phyloP scores from a whole-genome alignment of 805 yeast genomes.

The Lipomyces mesembrius region DNA sequence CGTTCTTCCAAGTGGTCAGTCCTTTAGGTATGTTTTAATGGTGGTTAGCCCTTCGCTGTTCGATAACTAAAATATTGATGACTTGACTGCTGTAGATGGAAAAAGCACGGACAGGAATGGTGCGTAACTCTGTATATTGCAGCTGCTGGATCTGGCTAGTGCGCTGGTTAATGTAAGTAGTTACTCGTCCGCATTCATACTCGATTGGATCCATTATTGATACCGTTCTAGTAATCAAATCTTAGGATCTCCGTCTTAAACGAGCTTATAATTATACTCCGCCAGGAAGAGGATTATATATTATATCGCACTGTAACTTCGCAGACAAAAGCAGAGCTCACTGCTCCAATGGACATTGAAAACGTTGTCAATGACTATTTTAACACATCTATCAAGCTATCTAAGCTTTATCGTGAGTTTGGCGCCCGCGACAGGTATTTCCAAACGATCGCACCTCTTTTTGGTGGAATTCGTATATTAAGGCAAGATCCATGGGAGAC shows the following conservation, averaged over 20 bases:
- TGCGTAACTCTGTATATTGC: conserved; percentile 30
- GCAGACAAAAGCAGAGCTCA: neutral
- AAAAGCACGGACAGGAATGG: conserved; percentile 62
- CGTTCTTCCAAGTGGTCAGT: conserved; percentile 83
- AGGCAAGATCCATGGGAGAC: conserved; percentile 98
- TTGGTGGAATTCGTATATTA: conserved; percentile 78
- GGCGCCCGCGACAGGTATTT: conserved; percentile 57
- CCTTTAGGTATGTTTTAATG: conserved; percentile 53
- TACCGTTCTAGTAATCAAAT: neutral
- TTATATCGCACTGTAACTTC: conserved; percentile 54
- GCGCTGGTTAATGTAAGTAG: neutral
- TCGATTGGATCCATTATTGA: neutral
- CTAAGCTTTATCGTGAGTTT: conserved; percentile 67
- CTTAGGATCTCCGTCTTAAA: conserved; percentile 60
- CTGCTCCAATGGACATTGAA: conserved; percentile 43
- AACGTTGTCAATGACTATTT: conserved; percentile 68
- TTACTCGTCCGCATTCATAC: neutral
- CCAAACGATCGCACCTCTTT: conserved; percentile 43
- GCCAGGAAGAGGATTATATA: conserved; percentile 55
- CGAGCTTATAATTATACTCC: conserved; percentile 65
- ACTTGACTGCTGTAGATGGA: conserved; percentile 57
- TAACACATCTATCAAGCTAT: conserved; percentile 62
- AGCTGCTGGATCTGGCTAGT: neutral
- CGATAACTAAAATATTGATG: neutral
- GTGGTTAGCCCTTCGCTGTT: neutral